These are phyloP conservation scores for Fusarium sp. DNA, from an alignment of 2,329 filamentous ascomycete genomes.

Conservation along the genomic window DNA sequence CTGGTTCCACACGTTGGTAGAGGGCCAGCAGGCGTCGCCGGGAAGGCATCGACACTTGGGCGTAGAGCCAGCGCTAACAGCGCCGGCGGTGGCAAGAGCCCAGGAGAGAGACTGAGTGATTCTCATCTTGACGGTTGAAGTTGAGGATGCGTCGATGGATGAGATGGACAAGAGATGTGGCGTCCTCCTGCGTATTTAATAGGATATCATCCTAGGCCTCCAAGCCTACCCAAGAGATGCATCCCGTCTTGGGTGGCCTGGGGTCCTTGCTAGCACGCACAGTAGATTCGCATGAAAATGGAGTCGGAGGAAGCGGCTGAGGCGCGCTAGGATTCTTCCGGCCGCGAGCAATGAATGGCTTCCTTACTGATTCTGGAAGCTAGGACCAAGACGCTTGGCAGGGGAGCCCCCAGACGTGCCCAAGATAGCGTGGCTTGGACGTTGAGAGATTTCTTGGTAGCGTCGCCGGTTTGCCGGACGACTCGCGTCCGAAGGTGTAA, in stretches of 20 bases:
- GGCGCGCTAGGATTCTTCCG: constrained; percentile 1
- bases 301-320: not conserved
- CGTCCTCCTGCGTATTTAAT: not conserved
- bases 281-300: not conserved
- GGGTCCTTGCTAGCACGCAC: not conserved
- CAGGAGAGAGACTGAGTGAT: constrained; percentile 18
- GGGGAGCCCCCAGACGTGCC: not conserved
- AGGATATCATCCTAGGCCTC: not conserved
- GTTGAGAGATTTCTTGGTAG: constrained; percentile 11
- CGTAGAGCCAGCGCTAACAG: constrained; percentile 9
- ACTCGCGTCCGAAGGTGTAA: not conserved
- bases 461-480: constrained; percentile 9
- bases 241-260: not conserved
- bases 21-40: constrained; percentile 66
- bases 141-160: not conserved
- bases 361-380: not conserved
- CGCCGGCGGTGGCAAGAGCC: constrained; percentile 23
- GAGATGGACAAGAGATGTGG: not conserved
- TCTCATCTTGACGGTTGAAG: constrained; percentile 28
- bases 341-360: not conserved
- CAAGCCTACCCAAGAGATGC: not conserved
- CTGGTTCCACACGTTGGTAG: constrained; percentile 54
- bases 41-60: constrained; percentile 61
- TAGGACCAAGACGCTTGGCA: not conserved
- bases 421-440: not conserved